phyloP scores from a whole-genome alignment of 176 grass and related monocot species.

The Oryza brachyantha region DNA sequence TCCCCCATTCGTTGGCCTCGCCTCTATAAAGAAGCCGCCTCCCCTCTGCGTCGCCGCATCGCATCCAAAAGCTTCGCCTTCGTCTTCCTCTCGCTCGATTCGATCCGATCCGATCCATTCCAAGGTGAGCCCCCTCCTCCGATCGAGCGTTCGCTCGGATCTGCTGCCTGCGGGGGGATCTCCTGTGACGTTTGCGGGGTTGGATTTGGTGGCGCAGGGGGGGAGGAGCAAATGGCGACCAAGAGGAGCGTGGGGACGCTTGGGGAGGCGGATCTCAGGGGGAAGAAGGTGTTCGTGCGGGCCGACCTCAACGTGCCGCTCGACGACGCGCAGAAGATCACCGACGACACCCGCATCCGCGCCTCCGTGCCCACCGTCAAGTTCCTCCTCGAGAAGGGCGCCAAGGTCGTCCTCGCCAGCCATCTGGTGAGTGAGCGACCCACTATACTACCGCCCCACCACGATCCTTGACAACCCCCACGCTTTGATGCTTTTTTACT shows the following conservation, averaged over 20 bases:
- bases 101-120: no score
- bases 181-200: background rate
- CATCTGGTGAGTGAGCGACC: slow-evolving; percentile 66
- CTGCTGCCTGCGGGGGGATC: background rate
- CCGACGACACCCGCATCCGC: slow-evolving; percentile 89
- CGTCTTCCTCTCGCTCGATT: background rate
- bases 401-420: slow-evolving; percentile 81
- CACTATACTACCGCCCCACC: no score
- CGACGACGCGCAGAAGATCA: slow-evolving; percentile 89
- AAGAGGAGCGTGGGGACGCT: slow-evolving; percentile 89
- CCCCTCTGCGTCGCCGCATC: background rate
- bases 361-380: slow-evolving; percentile 86
- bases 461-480: background rate
- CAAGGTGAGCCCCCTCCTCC: slow-evolving; percentile 10
- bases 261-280: slow-evolving; percentile 71
- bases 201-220: slow-evolving; percentile 28
- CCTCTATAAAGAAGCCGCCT: slow-evolving; percentile 25
- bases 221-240: slow-evolving; percentile 54
- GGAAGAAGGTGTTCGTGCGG: slow-evolving; percentile 86
- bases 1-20: background rate
- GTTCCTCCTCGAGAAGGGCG: slow-evolving; percentile 72
- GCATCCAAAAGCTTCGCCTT: background rate
- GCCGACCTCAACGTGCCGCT: slow-evolving; percentile 97
- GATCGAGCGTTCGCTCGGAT: background rate
- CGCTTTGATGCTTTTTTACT: background rate